Evolutionary conservation across 495 filamentous ascomycete genomes (phyloP).

Genomic region (Aspergillus kassunensis): DNA sequence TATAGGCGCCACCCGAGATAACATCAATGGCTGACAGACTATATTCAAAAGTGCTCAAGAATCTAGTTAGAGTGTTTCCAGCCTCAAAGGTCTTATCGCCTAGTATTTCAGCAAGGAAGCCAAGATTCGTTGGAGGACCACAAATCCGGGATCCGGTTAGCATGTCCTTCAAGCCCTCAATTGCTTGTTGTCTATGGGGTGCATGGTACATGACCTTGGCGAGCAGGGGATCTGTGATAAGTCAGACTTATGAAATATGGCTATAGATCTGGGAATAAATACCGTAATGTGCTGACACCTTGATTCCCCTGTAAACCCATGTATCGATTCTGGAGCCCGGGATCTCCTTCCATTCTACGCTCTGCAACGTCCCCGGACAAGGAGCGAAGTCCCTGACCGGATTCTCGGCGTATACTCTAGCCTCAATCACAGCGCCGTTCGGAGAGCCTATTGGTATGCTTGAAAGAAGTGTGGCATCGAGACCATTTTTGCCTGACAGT

Average conservation of each 20-base stretch:
- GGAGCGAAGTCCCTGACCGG: conserved; percentile 54
- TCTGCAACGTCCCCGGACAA: conserved; percentile 53
- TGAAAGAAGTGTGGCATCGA: conserved; percentile 29
- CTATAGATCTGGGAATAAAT: conserved; percentile 2
- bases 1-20: conserved; percentile 52
- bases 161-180: conserved; percentile 40
- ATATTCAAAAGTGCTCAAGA: conserved; percentile 48
- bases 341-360: conserved; percentile 47
- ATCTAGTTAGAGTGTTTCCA: conserved; percentile 54
- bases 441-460: conserved; percentile 30
- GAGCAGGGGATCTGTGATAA: conserved; percentile 50
- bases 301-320: conserved; percentile 54
- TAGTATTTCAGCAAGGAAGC: conserved; percentile 49
- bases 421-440: conserved; percentile 53
- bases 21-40: conserved; percentile 52
- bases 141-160: conserved; percentile 43
- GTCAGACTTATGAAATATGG: not conserved
- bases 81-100: conserved; percentile 32
- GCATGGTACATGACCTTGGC: conserved; percentile 58
- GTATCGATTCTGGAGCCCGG: conserved; percentile 54
- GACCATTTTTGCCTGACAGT: conserved; percentile 36
- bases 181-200: conserved; percentile 35
- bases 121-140: conserved; percentile 55
- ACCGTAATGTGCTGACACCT: conserved; percentile 53
- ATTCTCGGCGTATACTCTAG: conserved; percentile 59